Evolutionary conservation across 805 yeast species (phyloP), one percentile per base, ranked within the genome.

Genomic region (Nakazawaea ambrosiae): DNA sequence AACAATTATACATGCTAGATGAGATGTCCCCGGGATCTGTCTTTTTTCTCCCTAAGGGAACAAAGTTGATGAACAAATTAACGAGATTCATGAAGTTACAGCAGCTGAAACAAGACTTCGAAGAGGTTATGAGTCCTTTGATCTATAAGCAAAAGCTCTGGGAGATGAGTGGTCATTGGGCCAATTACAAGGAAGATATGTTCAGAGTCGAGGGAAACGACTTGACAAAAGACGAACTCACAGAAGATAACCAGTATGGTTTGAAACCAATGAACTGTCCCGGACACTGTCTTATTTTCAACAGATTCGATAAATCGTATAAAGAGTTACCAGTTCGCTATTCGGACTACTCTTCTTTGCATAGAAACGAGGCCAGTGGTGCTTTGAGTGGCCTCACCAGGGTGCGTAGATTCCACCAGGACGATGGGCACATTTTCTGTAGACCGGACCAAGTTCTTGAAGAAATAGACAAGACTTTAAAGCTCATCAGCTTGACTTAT

Each of bases 341-440:
- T 46, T 78, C 94, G 17, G 98, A 92, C 57, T 90, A 90, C 61
- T 81, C 94, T 18, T 86, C 95, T 2, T 63, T 92, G 42, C 98
- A 92, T 57, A 70, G 98, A 52, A 92, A 92, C 53, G 98, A 92
- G 59, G 81, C 95, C 20, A 81, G 94, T 40, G 98, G 98, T 3
- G 94, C 97, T 1, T 68, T 92, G 16, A 73, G 90, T 5, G 98
- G 98, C 0, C 65, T 92, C 26, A 92, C 97, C 0, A 68, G 98
- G 40, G 96, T 92, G 3, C 73, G 98, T 41, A 68, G 96, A 45
- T 92, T 92, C 61, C 98, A 92, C 58, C 98, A 92, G 61, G 98
- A 92, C 58, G 98, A 92, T 57, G 97, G 97, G 6, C 98, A 92
- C 51, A 89, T 92, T 20, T 92, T 92, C 57, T 92, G 98, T 54